Base-by-base conservation (phyloP, 169 alveolate genomes). In the Babesia ovis region DNA sequence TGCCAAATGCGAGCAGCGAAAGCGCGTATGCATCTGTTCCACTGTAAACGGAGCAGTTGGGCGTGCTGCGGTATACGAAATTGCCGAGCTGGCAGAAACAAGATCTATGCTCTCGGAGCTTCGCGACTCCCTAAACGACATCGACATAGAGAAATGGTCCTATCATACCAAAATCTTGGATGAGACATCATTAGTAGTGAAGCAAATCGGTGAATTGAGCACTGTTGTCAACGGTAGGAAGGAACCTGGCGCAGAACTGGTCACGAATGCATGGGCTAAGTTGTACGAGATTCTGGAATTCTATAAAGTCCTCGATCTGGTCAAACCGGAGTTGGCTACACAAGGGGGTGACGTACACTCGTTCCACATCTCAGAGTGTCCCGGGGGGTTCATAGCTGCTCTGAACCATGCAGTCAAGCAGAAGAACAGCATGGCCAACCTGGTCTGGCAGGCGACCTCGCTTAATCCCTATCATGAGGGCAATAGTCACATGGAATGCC, bases 331-430 rank as follows among this genome's bases (percentile, higher is more conserved):
- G 29, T 71, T 85, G 37, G 77, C 71, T 31, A 71, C 59, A 8
- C 69, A 70, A 16, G 83, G 87, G n/a, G 87, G 87, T 25, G 61
- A 61, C n/a, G 51, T 87, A 59, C 39, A 71, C 12, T 81, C 89
- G 5, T 70, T 81, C 20, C 93, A 87, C 66, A 39, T 87, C 23
- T 84, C 92, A n/a, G 93, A 87, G 42, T 87, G 93, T 70, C 93
- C 93, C 0, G 93, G 93, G 12, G 91, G 84, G 6, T 87, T 87
- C 53, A 85, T 87, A 41, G 77, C 93, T n/a, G 91, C 93, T 14
- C 53, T 87, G 42, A 87, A 87, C 41, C 93, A 87, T 45, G 64
- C 76, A 32, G 27, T 87, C 20, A 77, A 87, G 46, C 66, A 60
- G 27, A 62, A 39, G 51, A 86, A 86, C 61, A 79, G 86, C 67